Conservation (phyloP, 192 early-diverging fungal genomes). For the Pilaira anomala region DNA sequence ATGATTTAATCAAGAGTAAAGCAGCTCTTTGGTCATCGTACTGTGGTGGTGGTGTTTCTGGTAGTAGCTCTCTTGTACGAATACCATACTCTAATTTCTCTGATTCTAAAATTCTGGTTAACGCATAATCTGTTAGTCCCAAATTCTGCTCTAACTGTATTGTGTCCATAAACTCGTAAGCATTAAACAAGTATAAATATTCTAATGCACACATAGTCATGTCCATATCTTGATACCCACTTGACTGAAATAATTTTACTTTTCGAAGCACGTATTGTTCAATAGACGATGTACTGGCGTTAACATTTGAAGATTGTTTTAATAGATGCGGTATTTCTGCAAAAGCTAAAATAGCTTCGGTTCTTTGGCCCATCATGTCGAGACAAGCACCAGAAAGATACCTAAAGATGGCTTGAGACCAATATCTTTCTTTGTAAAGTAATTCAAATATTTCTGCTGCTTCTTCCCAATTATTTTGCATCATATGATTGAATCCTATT, state of each 20-base stretch:
- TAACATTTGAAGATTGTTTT: constrained; percentile 38
- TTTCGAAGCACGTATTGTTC: constrained; percentile 51
- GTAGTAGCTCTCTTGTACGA: constrained; percentile 31
- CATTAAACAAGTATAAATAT: constrained; percentile 51
- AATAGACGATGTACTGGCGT: constrained; percentile 39
- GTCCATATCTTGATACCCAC: constrained; percentile 39
- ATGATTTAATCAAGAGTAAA: constrained; percentile 47
- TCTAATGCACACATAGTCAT: constrained; percentile 44
- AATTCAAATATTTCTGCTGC: constrained; percentile 14
- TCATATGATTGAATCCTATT: constrained; percentile 30
- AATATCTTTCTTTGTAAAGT: constrained; percentile 42
- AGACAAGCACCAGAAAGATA: constrained; percentile 47
- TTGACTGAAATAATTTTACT: constrained; percentile 40
- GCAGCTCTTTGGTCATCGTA: constrained; percentile 41
- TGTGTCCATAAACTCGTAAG: constrained; percentile 44
- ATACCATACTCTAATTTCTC: constrained; percentile 36
- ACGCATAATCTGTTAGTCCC: constrained; percentile 20
- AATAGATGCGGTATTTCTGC: constrained; percentile 42
- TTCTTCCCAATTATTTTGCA: constrained; percentile 31
- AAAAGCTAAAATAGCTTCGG: constrained; percentile 70
- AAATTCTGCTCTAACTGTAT: constrained; percentile 29
- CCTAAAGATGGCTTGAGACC: constrained; percentile 48
- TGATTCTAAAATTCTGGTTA: constrained; percentile 24
- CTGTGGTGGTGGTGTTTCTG: constrained; percentile 29
- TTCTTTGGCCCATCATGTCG: constrained; percentile 60